These are phyloP conservation scores for Trichoderma lentiforme DNA, from an alignment of 2,329 filamentous ascomycete genomes.

Conservation along the genomic window DNA sequence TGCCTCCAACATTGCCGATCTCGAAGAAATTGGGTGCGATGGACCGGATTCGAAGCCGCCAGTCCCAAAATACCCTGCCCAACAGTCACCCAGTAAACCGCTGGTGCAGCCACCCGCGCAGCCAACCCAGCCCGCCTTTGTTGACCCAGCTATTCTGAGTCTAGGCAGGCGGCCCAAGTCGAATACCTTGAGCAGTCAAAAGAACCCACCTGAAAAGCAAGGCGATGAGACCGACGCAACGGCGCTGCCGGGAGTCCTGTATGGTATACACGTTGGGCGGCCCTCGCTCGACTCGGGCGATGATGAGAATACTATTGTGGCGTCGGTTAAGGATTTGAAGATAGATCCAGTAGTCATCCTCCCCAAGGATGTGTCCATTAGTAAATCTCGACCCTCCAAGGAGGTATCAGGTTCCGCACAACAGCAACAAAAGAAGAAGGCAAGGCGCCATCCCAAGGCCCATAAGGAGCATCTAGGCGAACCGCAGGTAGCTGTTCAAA, in stretches of 20 bases:
- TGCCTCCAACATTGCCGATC: slow-evolving; percentile 44
- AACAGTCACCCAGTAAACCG: neutral
- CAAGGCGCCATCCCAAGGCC: slow-evolving; percentile 33
- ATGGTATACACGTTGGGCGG: slow-evolving; percentile 10
- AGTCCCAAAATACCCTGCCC: slow-evolving; percentile 26
- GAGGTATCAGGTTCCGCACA: slow-evolving; percentile 20
- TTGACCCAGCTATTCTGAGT: slow-evolving; percentile 82
- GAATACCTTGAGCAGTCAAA: slow-evolving; percentile 19
- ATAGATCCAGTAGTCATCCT: slow-evolving; percentile 17
- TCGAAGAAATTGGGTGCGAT: slow-evolving; percentile 39
- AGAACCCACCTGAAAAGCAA: slow-evolving; percentile 15
- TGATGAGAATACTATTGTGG: slow-evolving; percentile 27
- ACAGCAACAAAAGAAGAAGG: slow-evolving; percentile 32
- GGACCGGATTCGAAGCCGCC: slow-evolving; percentile 25
- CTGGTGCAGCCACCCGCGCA: neutral
- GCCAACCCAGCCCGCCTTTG: slow-evolving; percentile 48
- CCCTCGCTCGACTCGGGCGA: slow-evolving; percentile 12
- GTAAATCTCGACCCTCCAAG: neutral
- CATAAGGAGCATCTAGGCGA: slow-evolving; percentile 29
- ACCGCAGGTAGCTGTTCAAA: slow-evolving; percentile 26
- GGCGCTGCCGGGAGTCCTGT: slow-evolving; percentile 6
- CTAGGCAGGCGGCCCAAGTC: slow-evolving; percentile 47
- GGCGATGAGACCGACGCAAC: neutral
- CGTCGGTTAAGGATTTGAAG: slow-evolving; percentile 28
- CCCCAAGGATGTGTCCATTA: neutral